Conservation (phyloP, 139 green algal genomes). For the Coelastrella sp. region DNA sequence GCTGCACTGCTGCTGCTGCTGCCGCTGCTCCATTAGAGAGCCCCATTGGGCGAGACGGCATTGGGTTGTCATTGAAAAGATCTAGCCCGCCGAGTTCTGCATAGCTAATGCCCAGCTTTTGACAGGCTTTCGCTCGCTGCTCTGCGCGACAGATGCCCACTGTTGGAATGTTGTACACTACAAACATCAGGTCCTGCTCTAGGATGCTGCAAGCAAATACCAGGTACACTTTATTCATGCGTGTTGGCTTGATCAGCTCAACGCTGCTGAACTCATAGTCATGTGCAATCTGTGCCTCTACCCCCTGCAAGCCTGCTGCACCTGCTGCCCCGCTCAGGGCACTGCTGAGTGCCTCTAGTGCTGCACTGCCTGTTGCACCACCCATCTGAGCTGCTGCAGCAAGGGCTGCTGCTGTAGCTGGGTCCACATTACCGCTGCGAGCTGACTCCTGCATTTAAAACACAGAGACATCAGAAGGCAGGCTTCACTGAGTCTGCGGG, state of each 20-base stretch:
- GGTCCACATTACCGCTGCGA: background rate
- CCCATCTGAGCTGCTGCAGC: conserved; percentile 7
- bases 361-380: background rate
- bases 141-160: conserved; percentile 62
- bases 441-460: conserved; percentile 5
- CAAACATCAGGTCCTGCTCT: conserved; percentile 58
- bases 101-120: conserved; percentile 49
- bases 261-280: conserved; percentile 75
- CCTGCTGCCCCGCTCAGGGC: conserved; percentile 15
- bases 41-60: background rate
- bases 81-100: conserved; percentile 20
- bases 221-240: conserved; percentile 70
- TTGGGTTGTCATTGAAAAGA: background rate
- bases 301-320: background rate
- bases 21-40: background rate
- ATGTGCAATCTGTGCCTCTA: conserved; percentile 32
- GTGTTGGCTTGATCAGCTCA: conserved; percentile 72
- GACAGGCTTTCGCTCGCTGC: conserved; percentile 56
- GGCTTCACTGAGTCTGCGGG: background rate
- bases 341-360: conserved; percentile 8
- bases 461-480: background rate
- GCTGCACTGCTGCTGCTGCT: conserved; percentile 8
- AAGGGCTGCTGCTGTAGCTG: conserved; percentile 37
- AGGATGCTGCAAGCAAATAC: conserved; percentile 54
- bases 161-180: conserved; percentile 57